These are phyloP conservation scores for Hypomontagnella submonticulosa DNA, from an alignment of 495 filamentous ascomycete species.

Conservation along the genomic window DNA sequence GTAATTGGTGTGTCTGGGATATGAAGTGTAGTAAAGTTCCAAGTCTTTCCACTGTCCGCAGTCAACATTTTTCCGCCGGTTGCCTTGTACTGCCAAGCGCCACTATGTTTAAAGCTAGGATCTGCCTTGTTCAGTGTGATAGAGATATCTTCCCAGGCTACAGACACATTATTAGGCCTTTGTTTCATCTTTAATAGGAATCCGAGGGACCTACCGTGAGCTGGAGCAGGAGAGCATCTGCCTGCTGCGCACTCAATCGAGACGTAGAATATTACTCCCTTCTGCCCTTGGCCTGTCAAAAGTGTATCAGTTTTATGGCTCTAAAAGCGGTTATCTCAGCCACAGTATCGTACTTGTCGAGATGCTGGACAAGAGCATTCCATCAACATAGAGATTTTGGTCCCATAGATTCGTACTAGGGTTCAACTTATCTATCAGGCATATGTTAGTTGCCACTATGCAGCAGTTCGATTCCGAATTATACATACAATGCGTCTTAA, in stretches of 20 bases:
- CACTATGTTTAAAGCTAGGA: neutral
- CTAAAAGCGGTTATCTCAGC: neutral
- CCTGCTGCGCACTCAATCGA: constrained; percentile 1
- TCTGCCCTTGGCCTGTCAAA: neutral
- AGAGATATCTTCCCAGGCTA: constrained; percentile 1
- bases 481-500: neutral
- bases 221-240: constrained; percentile 1
- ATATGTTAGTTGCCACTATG: neutral
- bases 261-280: neutral
- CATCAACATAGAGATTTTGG: constrained; percentile 5
- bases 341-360: neutral
- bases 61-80: constrained; percentile 1
- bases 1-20: neutral
- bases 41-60: neutral
- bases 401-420: neutral
- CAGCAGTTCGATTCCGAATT: neutral
- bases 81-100: neutral
- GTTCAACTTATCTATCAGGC: neutral
- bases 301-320: neutral
- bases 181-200: neutral
- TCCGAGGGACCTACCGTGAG: neutral
- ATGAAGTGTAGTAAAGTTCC: constrained; percentile 3
- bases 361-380: neutral
- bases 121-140: neutral
- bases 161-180: neutral